These are phyloP conservation scores for Taphrina populina DNA, from an alignment of 1,139 yeast species.

Conservation along the genomic window DNA sequence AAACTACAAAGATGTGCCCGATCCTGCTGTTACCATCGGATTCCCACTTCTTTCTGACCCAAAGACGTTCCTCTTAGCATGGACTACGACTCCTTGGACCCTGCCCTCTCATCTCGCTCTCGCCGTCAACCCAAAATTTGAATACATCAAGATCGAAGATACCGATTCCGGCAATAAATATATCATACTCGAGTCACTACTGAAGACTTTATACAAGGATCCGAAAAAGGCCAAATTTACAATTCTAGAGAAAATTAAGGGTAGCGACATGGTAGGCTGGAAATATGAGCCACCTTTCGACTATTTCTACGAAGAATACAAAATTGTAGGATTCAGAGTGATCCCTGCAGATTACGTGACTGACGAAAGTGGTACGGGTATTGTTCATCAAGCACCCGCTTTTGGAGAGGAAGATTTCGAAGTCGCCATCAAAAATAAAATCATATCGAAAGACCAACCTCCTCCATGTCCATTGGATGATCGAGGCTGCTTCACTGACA, in stretches of 20 bases:
- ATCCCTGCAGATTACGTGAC: slow-evolving; percentile 81
- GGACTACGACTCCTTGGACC: slow-evolving; percentile 99
- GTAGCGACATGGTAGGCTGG: slow-evolving; percentile 73
- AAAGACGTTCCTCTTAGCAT: slow-evolving; percentile 80
- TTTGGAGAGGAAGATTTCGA: slow-evolving; percentile 98
- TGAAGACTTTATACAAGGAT: slow-evolving; percentile 84
- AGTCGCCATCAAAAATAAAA: slow-evolving; percentile 72
- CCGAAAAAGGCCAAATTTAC: slow-evolving; percentile 87
- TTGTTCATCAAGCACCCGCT: slow-evolving; percentile 97
- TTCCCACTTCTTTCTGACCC: slow-evolving; percentile 80
- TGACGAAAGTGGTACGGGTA: slow-evolving; percentile 96
- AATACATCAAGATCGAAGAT: slow-evolving; percentile 86
- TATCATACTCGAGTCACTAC: slow-evolving; percentile 76
- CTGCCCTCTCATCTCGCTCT: slow-evolving; percentile 89
- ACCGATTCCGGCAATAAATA: slow-evolving; percentile 78
- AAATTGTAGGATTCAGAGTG: slow-evolving; percentile 77
- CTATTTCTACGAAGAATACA: slow-evolving; percentile 72
- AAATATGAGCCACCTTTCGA: slow-evolving; percentile 80
- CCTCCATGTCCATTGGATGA: slow-evolving; percentile 97
- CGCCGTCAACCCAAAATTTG: slow-evolving; percentile 87
- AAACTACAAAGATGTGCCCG: slow-evolving; percentile 93
- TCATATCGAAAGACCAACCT: slow-evolving; percentile 62
- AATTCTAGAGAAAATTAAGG: slow-evolving; percentile 74
- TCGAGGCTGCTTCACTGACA: slow-evolving; percentile 73
- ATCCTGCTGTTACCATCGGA: slow-evolving; percentile 92